Percentiles rank a stretch among this genome's conserved stretches.
phyloP scores from a whole-genome alignment of 305 asterid genomes.

The Fraxinus greggii region DNA sequence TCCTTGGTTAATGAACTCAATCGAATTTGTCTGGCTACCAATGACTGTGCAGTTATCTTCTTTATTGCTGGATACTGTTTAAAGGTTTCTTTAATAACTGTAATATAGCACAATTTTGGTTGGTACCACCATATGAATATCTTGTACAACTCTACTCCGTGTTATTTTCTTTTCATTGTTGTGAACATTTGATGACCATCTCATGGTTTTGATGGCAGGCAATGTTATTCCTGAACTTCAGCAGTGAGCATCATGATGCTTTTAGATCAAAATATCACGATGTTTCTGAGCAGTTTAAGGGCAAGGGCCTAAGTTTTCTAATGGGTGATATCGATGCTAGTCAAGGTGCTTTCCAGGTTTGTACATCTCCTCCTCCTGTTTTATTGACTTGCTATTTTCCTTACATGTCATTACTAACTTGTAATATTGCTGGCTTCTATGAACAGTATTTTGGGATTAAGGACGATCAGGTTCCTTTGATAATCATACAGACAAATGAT shows the following conservation, averaged over 20 bases:
- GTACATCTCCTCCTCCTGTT: conserved; percentile 26
- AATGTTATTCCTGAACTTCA: conserved; percentile 72
- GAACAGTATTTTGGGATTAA: conserved; percentile 78
- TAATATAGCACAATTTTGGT: neutral
- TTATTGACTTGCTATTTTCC: conserved; percentile 3
- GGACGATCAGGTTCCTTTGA: conserved; percentile 79
- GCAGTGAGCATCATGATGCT: conserved; percentile 52
- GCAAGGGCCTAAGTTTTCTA: conserved; percentile 61
- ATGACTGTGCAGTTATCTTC: neutral
- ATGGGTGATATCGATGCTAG: conserved; percentile 87
- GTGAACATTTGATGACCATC: neutral
- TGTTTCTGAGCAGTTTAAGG: conserved; percentile 68
- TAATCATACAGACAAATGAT: conserved; percentile 63
- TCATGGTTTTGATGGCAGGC: conserved; percentile 51
- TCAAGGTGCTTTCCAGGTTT: conserved; percentile 89
- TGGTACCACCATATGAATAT: neutral
- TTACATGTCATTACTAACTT: conserved; percentile 10
- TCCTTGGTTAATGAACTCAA: neutral
- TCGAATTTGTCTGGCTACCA: neutral
- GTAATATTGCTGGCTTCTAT: conserved; percentile 16
- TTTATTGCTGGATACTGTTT: neutral
- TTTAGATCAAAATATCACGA: conserved; percentile 71
- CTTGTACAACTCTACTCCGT: neutral
- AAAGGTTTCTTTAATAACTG: neutral
- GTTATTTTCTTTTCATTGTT: neutral